phyloP scores from a whole-genome alignment of 1,284 basidiomycete genomes.

The Rhodotorula sp. region DNA sequence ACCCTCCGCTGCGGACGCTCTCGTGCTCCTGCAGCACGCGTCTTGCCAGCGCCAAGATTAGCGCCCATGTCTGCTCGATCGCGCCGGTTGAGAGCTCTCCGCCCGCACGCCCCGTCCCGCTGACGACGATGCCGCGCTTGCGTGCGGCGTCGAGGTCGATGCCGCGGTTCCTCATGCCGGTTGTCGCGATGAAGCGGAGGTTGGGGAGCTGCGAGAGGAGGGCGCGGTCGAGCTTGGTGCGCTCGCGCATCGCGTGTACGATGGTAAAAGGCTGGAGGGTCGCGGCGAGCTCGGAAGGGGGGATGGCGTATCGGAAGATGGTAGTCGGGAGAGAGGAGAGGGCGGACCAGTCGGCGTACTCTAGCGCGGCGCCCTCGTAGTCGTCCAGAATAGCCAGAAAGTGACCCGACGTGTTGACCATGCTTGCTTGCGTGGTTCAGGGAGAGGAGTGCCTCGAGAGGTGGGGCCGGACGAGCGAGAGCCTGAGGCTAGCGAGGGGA shows the following conservation, averaged over 20 bases:
- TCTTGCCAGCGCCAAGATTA: constrained; percentile 62
- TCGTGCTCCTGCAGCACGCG: constrained; percentile 60
- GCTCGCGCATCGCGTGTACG: constrained; percentile 68
- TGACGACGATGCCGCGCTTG: constrained; percentile 60
- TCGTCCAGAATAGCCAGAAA: constrained; percentile 64
- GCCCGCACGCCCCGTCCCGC: constrained; percentile 56
- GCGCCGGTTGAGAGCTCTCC: constrained; percentile 54
- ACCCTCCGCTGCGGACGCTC: constrained; percentile 57
- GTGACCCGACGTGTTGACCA: not conserved
- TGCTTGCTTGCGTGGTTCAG: not conserved
- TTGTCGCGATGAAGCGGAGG: constrained; percentile 63
- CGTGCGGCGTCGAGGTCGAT: constrained; percentile 53
- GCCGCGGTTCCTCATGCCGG: constrained; percentile 57
- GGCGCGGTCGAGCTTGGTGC: constrained; percentile 61
- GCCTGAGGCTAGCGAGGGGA: not conserved
- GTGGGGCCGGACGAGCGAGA: not conserved
- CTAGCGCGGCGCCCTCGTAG: constrained; percentile 61
- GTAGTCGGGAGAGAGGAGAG: constrained; percentile 50
- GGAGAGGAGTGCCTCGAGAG: not conserved
- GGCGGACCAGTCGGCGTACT: constrained; percentile 59
- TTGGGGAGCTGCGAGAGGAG: constrained; percentile 62
- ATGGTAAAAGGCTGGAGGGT: constrained; percentile 61
- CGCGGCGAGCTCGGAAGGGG: constrained; percentile 57
- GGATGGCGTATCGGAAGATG: constrained; percentile 57
- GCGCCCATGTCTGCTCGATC: constrained; percentile 66